Evolutionary conservation across 2,329 filamentous ascomycete species (phyloP).

Genomic region (Diaporthe humulicola): DNA sequence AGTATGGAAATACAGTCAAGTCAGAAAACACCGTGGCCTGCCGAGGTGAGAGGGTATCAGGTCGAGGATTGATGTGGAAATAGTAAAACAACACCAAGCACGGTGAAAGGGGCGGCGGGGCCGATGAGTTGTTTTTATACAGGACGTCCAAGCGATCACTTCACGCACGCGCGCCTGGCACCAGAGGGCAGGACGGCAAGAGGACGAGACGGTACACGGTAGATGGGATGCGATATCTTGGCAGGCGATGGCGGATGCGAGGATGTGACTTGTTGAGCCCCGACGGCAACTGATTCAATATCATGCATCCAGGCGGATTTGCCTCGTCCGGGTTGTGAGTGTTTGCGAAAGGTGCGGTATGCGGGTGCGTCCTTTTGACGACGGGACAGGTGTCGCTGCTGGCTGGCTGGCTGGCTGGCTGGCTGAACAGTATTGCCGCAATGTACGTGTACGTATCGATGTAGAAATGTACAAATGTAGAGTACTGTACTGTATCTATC

Average conservation of each 20-base stretch:
- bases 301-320: conserved; percentile 15
- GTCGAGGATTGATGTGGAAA: neutral
- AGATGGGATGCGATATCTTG: conserved; percentile 17
- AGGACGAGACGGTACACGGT: neutral
- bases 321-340: conserved; percentile 5
- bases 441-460: conserved; percentile 26
- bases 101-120: conserved; percentile 13
- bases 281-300: conserved; percentile 32
- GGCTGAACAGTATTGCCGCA: neutral
- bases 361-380: conserved; percentile 4
- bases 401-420: neutral
- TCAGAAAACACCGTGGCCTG: conserved; percentile 30
- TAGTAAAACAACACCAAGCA: neutral
- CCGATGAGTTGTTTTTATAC: conserved; percentile 27
- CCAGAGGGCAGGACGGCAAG: neutral
- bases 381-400: neutral
- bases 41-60: conserved; percentile 25
- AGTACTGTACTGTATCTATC: neutral
- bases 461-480: neutral
- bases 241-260: conserved; percentile 26
- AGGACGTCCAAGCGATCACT: conserved; percentile 4
- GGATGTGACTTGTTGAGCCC: conserved; percentile 29
- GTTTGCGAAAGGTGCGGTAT: neutral
- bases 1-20: conserved; percentile 8
- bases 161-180: neutral